Evolutionary conservation across 768 basidiomycete species (phyloP), one percentile per base, ranked within the genome.

Genomic region (Solioccasus polychromus): DNA sequence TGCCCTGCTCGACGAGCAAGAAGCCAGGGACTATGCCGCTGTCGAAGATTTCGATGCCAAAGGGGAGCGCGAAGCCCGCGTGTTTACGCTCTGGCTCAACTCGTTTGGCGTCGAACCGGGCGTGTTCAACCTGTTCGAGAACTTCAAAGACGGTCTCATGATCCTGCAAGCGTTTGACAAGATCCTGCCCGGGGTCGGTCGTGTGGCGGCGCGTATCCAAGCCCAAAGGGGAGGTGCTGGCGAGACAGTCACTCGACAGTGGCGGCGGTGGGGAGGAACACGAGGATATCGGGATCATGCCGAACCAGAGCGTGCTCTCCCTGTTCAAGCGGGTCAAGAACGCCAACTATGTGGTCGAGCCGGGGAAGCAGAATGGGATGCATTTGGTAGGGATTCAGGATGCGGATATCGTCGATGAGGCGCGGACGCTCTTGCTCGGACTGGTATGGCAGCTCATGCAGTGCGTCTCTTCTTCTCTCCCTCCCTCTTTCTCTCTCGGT

Each of bases 21-120:
- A 97, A 63, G 88, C 88, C 5, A 92, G 94, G 51, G 88, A 89
- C 55, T 90, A 90, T 48, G 88, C 89, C 19, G 80, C 73, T 0
- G 79, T 99, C 28, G 95, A 97, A 59, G 96, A 98, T 70, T 99
- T 99, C 57, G 96, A 99, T 51, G 96, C 95, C 1, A 95, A 99
- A 66, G 96, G 96, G 49, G 96, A 99, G 66, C 84, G 96, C 37
- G 96, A 98, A 67, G 96, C 96, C 5, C 83, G 95, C 29, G 96
- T 94, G 24, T 99, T 99, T 64, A 99, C 88, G 0, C 80, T 99
- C 17, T 99, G 96, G 96, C 76, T 99, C 50, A 99, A 99, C 74
- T 93, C 91, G 11, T 78, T 99, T 39, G 92, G 90, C 51, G 96
- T 98, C 48, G 94, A 99, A 44, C 96, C 96, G 0, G 86, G 83